Evolutionary conservation across 1,284 basidiomycete genomes (phyloP).

Genomic region (Athelia psychrophila): DNA sequence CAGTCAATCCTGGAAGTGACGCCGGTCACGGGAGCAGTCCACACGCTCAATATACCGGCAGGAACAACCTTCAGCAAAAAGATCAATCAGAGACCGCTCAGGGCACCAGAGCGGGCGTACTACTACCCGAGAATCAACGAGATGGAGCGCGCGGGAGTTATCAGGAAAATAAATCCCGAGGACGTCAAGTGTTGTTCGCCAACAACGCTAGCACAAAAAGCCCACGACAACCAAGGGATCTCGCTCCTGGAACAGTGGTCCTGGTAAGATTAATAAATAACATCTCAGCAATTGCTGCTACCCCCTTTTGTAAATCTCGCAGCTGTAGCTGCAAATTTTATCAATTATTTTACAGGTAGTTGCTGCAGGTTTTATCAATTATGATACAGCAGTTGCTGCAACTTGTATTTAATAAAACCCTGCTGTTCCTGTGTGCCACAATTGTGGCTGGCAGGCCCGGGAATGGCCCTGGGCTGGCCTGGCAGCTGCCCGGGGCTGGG

Average conservation of each 20-base stretch:
- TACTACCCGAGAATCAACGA: background rate
- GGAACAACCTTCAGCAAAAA: conserved; percentile 7
- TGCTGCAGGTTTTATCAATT: no score
- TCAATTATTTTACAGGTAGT: no score
- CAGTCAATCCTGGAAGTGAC: conserved; percentile 24
- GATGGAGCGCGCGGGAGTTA: background rate
- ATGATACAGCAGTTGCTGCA: no score
- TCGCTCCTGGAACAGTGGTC: background rate
- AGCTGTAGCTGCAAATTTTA: no score
- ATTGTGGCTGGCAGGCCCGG: no score
- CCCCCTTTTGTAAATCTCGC: no score
- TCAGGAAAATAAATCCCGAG: background rate
- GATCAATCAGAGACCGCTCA: conserved; percentile 1
- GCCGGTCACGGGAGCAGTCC: conserved; percentile 10
- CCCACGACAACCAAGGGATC: background rate
- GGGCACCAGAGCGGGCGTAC: background rate
- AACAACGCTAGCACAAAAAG: conserved; percentile 4
- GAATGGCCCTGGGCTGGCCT: no score
- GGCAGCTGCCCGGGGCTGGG: no score
- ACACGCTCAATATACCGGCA: conserved; percentile 15
- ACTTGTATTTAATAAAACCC: no score
- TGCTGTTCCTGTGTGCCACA: no score
- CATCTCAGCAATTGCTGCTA: no score
- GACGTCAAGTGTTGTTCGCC: background rate
- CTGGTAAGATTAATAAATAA: no score